A percentile compares a stretch with the other conserved stretches of the same genome.
Conservation (phyloP, 1,284 basidiomycete species). For the Boletellus sp. region DNA sequence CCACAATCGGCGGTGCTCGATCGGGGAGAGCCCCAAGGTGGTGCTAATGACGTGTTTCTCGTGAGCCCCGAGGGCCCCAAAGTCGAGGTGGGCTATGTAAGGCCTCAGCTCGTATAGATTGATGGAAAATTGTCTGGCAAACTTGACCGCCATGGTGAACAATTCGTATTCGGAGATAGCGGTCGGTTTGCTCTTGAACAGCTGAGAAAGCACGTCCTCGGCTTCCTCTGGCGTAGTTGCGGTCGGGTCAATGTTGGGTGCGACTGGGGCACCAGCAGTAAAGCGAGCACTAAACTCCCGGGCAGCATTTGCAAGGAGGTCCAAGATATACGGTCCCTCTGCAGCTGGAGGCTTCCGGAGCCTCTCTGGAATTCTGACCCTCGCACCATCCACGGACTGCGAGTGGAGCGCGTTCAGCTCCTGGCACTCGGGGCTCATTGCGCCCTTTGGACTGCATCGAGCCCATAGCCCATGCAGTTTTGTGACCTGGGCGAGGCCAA, state of each 20-base stretch:
- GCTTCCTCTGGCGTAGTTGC: slow-evolving; percentile 35
- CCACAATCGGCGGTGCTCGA: slow-evolving; percentile 50
- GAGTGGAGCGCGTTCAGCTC: slow-evolving; percentile 67
- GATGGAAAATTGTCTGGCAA: slow-evolving; percentile 44
- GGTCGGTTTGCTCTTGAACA: slow-evolving; percentile 48
- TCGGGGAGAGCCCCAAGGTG: slow-evolving; percentile 37
- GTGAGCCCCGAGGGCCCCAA: slow-evolving; percentile 47
- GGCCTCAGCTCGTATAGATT: slow-evolving; percentile 37
- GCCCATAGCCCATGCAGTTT: slow-evolving; percentile 59
- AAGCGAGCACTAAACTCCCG: slow-evolving; percentile 45
- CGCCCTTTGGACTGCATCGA: slow-evolving; percentile 50
- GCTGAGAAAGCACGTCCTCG: slow-evolving; percentile 38
- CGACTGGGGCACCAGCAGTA: slow-evolving; percentile 12
- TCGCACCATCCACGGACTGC: slow-evolving; percentile 61
- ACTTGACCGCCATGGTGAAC: slow-evolving; percentile 45
- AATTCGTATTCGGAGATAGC: slow-evolving; percentile 58
- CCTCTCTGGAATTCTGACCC: slow-evolving; percentile 37
- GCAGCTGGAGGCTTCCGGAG: slow-evolving; percentile 39
- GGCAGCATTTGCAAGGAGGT: slow-evolving; percentile 47
- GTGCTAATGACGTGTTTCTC: slow-evolving; percentile 52
- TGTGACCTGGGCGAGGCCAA: slow-evolving; percentile 51
- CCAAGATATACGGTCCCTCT: slow-evolving; percentile 47
- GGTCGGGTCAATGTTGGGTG: slow-evolving; percentile 21
- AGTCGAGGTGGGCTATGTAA: slow-evolving; percentile 50
- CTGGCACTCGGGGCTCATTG: slow-evolving; percentile 59